Conservation (phyloP, 352 stramenopile species). For the Pythium volutum region DNA sequence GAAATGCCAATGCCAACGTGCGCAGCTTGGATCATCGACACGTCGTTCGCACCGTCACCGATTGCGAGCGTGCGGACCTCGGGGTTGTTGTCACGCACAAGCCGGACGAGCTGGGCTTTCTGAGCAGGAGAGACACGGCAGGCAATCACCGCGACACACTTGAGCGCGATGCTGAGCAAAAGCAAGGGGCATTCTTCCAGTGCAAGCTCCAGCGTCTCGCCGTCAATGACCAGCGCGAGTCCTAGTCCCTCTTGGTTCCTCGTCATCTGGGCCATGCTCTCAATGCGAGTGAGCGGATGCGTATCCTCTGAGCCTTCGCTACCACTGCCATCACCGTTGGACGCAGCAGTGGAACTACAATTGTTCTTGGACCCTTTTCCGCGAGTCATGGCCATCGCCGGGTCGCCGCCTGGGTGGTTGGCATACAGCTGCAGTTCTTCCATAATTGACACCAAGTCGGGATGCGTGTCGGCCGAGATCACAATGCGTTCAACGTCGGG, state of each 20-base stretch:
- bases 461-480: conserved; percentile 76
- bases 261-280: conserved; percentile 54
- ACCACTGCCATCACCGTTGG: conserved; percentile 13
- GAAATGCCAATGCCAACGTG: conserved; percentile 92
- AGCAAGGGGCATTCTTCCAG: conserved; percentile 72
- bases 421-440: conserved; percentile 58
- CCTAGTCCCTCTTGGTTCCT: conserved; percentile 47
- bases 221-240: conserved; percentile 73
- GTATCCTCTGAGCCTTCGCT: conserved; percentile 23
- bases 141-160: conserved; percentile 82
- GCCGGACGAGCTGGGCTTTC: conserved; percentile 89
- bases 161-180: conserved; percentile 61
- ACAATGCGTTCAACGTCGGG: conserved; percentile 90
- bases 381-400: conserved; percentile 14
- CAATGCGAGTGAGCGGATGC: conserved; percentile 49
- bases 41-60: conserved; percentile 94
- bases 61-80: conserved; percentile 86
- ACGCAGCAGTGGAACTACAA: background rate
- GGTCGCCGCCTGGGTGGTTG: conserved; percentile 25
- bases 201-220: conserved; percentile 75
- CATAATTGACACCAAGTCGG: conserved; percentile 58
- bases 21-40: conserved; percentile 93
- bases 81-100: conserved; percentile 90
- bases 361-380: conserved; percentile 13
- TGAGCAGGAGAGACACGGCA: conserved; percentile 93